A percentile compares a stretch with the other conserved stretches of the same genome.
Conservation (phyloP, 352 stramenopile species). For the Peronospora farinosa region DNA sequence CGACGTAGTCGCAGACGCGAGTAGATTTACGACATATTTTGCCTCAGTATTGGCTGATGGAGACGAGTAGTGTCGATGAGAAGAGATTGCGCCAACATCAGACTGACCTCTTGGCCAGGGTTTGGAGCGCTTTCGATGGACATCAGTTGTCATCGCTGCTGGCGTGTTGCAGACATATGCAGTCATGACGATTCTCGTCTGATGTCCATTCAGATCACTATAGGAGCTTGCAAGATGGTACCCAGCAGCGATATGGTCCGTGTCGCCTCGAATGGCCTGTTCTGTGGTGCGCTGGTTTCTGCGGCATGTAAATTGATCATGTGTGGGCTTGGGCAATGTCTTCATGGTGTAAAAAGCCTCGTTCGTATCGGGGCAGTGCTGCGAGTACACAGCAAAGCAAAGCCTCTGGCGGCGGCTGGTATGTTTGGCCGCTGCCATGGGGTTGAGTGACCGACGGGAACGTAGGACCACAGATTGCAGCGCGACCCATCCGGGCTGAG, state of each 20-base stretch:
- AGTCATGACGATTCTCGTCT: conserved; percentile 53
- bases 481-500: conserved; percentile 31
- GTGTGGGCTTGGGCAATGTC: conserved; percentile 45
- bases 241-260: conserved; percentile 59
- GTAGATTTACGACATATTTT: conserved; percentile 45
- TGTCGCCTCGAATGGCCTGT: conserved; percentile 25
- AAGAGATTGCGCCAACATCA: neutral
- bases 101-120: conserved; percentile 20
- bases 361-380: conserved; percentile 29
- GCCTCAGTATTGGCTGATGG: conserved; percentile 27
- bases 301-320: conserved; percentile 25
- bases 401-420: conserved; percentile 43
- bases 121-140: neutral
- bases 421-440: conserved; percentile 27
- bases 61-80: conserved; percentile 6
- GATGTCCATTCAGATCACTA: conserved; percentile 41
- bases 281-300: conserved; percentile 9
- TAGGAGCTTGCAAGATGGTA: conserved; percentile 53
- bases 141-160: neutral
- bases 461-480: conserved; percentile 48
- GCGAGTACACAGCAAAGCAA: conserved; percentile 55
- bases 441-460: conserved; percentile 31
- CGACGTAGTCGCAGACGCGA: conserved; percentile 41
- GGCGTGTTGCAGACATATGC: conserved; percentile 38
- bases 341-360: conserved; percentile 64